phyloP scores from a whole-genome alignment of 768 basidiomycete genomes.

The Lentinus brumalis region DNA sequence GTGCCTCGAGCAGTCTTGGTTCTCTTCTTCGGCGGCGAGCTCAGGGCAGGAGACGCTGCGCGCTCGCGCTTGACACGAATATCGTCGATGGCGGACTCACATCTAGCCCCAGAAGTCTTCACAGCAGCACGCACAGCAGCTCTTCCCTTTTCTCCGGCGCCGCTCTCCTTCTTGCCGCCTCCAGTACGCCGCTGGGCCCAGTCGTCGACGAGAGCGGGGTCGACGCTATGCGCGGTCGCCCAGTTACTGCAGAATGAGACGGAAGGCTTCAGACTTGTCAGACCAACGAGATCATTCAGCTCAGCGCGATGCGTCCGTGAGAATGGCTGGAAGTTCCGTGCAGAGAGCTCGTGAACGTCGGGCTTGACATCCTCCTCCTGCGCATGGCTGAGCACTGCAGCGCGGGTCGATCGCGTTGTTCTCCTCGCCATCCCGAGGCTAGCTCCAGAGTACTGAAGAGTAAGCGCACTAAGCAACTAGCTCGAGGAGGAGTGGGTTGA shows the following conservation, averaged over 20 bases:
- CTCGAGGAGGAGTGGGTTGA: no score
- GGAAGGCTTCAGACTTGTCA: not conserved
- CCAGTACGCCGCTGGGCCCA: slow-evolving; percentile 5
- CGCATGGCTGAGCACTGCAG: not conserved
- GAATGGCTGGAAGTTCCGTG: not conserved
- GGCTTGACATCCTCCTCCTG: not conserved
- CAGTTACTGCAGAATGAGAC: not conserved
- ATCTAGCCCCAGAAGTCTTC: not conserved
- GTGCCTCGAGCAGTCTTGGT: not conserved
- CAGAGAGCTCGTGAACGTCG: not conserved
- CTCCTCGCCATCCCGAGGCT: no score
- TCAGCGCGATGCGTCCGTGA: slow-evolving; percentile 6
- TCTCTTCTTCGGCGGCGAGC: slow-evolving; percentile 2
- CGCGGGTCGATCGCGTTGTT: not conserved
- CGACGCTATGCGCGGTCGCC: not conserved
- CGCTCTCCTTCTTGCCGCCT: not conserved
- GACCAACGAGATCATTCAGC: not conserved
- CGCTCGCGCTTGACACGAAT: slow-evolving; percentile 20
- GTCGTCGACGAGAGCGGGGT: slow-evolving; percentile 3
- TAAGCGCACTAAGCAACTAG: no score
- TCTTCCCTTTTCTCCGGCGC: not conserved
- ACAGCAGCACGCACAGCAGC: not conserved
- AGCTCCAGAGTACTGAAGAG: no score
- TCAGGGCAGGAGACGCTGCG: slow-evolving; percentile 15
- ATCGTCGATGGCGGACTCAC: not conserved